A percentile compares a stretch with the other conserved stretches of the same genome.
Evolutionary conservation across 371 early-diverging fungal species (phyloP).

Genomic region (Catenaria anguillulae): DNA sequence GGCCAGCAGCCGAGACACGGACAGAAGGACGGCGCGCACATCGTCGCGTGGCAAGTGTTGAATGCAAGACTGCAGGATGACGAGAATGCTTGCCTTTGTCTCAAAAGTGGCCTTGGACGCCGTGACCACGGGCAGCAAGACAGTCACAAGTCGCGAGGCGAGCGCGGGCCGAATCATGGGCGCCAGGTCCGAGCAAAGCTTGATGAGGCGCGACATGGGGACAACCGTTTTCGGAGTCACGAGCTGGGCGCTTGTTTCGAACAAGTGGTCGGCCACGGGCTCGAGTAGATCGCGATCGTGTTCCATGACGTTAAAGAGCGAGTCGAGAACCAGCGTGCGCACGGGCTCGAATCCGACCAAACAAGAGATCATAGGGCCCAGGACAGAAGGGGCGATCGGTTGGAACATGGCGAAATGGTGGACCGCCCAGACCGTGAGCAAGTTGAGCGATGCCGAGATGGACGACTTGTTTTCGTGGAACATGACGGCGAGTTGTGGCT

Average conservation of each 20-base stretch:
- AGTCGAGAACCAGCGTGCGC: constrained; percentile 43
- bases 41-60: neutral
- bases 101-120: constrained; percentile 25
- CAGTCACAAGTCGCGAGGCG: constrained; percentile 47
- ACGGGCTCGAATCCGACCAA: constrained; percentile 45
- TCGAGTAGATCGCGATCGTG: constrained; percentile 36
- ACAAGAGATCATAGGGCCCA: constrained; percentile 50
- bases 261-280: constrained; percentile 11
- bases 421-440: constrained; percentile 63
- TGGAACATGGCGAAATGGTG: constrained; percentile 50
- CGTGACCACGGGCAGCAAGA: constrained; percentile 68
- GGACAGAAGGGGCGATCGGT: constrained; percentile 38
- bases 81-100: constrained; percentile 67
- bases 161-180: constrained; percentile 28
- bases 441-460: constrained; percentile 54
- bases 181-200: neutral
- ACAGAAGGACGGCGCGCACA: neutral
- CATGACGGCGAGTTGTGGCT: constrained; percentile 50
- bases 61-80: constrained; percentile 46
- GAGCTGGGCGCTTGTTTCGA: neutral
- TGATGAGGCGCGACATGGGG: neutral
- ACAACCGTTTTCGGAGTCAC: neutral
- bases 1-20: constrained; percentile 13
- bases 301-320: constrained; percentile 62
- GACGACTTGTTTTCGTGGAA: constrained; percentile 69